Evolutionary conservation across 306 rosid genomes (phyloP), one percentile per base, ranked within the genome.

Genomic region (Citrullus amarus): DNA sequence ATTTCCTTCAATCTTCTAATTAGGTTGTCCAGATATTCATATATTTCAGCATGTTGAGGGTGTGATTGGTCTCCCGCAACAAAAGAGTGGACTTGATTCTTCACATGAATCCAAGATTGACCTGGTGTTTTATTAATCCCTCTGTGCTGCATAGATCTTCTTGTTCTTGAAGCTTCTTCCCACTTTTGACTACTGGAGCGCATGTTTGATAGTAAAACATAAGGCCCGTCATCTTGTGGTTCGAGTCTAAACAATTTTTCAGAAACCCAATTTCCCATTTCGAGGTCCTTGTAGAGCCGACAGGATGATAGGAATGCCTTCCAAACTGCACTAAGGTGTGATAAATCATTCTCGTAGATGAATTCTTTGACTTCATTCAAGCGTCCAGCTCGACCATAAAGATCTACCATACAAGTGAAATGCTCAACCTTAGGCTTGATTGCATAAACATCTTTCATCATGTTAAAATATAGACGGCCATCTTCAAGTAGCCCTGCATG

Each of bases 371-470:
- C 82, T 86, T 92, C 91, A 55, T 54, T 75, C 80, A 95, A 84
- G 59, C 18, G 77, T 81, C 98, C 97, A 5, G 97, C 95, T 81
- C 96, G 88, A 51, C 98, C 97, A 66, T 85, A 95, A 80, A 95
- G 92, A 91, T 95, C 96, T 70, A 87, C 95, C 96, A 95, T 95
- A 85, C 89, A 91, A 63, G 96, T 89, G 79, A 65, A 89, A 82
- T 92, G 93, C 79, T 95, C 96, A 59, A 86, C 81, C 83, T 82
- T 89, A 1, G 95, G 96, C 58, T 83, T 79, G 51, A 92, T 89
- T 85, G 73, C 70, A 63, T 85, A 91, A 73, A 63, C 82, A 84
- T 88, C 87, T 85, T 87, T 86, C 98, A 95, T 92, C 93, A 91
- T 75, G 80, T 75, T 87, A 84, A 90, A 95, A 86, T 84, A 88